These are phyloP conservation scores for Poterioochromonas sp. DNA, from an alignment of 352 stramenopile species.

Conservation along the genomic window DNA sequence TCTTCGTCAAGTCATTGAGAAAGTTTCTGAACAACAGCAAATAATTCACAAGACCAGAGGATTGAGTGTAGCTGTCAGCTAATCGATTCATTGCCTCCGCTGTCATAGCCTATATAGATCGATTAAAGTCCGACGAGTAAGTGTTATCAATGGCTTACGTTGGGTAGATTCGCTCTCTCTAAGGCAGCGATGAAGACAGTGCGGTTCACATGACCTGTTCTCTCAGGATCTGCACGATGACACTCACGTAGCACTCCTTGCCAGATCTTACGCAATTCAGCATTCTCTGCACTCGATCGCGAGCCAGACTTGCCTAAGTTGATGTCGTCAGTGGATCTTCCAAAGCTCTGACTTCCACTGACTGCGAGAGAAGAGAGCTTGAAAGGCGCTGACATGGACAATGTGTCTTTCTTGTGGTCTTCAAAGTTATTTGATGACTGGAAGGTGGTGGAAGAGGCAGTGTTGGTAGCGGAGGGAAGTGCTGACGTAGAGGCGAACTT, in stretches of 20 bases:
- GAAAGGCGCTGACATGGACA: not conserved
- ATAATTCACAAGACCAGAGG: slow-evolving; percentile 30
- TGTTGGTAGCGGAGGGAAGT: not conserved
- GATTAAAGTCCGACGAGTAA: not conserved
- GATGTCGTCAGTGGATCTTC: not conserved
- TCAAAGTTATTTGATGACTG: not conserved
- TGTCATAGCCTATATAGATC: slow-evolving; percentile 20
- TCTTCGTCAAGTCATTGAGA: slow-evolving; percentile 9
- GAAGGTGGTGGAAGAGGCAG: not conserved
- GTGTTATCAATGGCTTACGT: not conserved
- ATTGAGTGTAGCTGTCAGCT: slow-evolving; percentile 16
- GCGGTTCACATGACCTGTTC: not conserved
- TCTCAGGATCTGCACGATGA: slow-evolving; percentile 7
- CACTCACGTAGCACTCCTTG: slow-evolving; percentile 16
- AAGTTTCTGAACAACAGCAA: slow-evolving; percentile 5
- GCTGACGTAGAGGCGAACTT: not conserved
- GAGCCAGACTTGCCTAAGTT: not conserved
- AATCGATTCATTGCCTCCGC: slow-evolving; percentile 22
- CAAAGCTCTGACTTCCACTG: too few relatives aligned
- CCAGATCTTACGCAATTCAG: slow-evolving; percentile 19
- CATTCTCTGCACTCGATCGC: not conserved
- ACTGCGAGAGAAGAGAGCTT: not conserved
- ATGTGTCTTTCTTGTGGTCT: not conserved
- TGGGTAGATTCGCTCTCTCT: not conserved
- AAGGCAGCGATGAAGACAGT: slow-evolving; percentile 4